Evolutionary conservation across 192 early-diverging fungal genomes (phyloP).

Genomic region (Backusella tuberculispora): DNA sequence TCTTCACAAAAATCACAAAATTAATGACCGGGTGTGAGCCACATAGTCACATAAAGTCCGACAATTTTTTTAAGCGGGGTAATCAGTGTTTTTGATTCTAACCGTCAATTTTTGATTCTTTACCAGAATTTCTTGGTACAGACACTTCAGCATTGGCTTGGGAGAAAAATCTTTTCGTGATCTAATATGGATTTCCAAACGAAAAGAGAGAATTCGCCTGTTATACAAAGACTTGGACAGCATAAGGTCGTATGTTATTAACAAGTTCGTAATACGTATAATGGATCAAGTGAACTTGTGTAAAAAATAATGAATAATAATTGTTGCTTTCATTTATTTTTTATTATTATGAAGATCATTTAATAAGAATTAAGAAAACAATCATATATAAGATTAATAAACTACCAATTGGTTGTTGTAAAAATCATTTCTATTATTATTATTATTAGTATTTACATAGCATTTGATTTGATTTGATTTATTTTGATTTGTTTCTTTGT

Average conservation of each 20-base stretch:
- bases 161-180: neutral
- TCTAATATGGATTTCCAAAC: neutral
- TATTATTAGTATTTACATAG: neutral
- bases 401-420: neutral
- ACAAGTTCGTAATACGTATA: no score
- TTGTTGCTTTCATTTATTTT: neutral
- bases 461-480: neutral
- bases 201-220: neutral
- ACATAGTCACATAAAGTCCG: no score
- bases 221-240: no score
- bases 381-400: neutral
- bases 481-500: neutral
- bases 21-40: no score
- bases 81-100: no score
- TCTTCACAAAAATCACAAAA: no score
- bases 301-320: no score
- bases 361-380: neutral
- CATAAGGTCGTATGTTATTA: no score
- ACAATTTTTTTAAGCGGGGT: no score
- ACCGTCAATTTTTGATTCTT: no score
- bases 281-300: no score
- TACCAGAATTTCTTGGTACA: constrained; percentile 15
- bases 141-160: neutral
- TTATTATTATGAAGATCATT: neutral
- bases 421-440: neutral